Base-by-base conservation (phyloP, 2,329 filamentous ascomycete genomes). In the Xylaria digitata region DNA sequence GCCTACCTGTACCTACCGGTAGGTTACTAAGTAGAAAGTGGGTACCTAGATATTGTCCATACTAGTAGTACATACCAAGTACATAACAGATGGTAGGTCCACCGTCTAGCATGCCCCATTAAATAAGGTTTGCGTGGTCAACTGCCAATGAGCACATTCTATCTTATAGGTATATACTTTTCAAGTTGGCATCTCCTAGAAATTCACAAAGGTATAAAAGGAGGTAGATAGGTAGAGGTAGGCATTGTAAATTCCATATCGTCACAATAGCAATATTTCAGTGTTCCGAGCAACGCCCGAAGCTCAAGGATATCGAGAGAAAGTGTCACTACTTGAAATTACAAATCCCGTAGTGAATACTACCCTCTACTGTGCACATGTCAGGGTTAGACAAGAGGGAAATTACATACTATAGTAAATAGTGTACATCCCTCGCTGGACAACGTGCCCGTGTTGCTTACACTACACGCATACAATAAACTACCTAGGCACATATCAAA, bases 61-160 rank as follows among this genome's bases (percentile, higher is more conserved):
- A n/a, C n/a, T n/a, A n/a, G n/a, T n/a, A n/a, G n/a, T 58, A 32
- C 3, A 5, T 15, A 4, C 9, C 1, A 3, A 15, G 37, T 15
- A 37, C 6, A 13, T 37, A 11, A 6, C 6, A 2, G 2, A 40
- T 26, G 11, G 37, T 40, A 40, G 13, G 13, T 15, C 37, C 37
- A 15, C 37, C 37, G 53, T 43, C 50, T 61, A n/a, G n/a, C 7
- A 17, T 42, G 46, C 52, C 65, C 67, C 67, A 63, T 57, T 58
- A 62, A 69, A 69, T 57, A 69, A 67, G 65, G 61, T 66, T 58
- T 57, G 26, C 15, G 40, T 30, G 13, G 40, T 46, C 21, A 52
- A 26, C 34, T 45, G 19, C 62, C 17, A 21, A 19, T 23, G 8
- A 62, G 26, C n/a, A n/a, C 49, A 43, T 21, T 23, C 19, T 26